Base-by-base conservation (phyloP, 208 protist species). In the Acanthamoeba lenticulata region DNA sequence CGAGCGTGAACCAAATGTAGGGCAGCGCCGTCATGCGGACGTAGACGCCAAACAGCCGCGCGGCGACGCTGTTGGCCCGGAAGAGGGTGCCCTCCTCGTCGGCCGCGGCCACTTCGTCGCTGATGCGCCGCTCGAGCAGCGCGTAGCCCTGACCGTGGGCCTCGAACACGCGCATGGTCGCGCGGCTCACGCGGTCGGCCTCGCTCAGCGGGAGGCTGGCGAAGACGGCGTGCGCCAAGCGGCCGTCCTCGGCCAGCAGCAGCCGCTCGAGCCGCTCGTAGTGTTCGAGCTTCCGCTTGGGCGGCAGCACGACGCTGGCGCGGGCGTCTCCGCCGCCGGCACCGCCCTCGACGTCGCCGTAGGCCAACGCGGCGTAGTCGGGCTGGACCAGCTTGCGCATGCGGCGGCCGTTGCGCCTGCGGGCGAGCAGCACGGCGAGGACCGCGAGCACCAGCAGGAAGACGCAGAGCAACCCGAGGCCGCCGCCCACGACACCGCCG, bases 321-420 rank as follows among this genome's bases (percentile, higher is more conserved):
- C n/a, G n/a, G n/a, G n/a, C n/a, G n/a, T n/a, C n/a, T n/a, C n/a
- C n/a, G n/a, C n/a, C n/a, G n/a, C n/a, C n/a, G n/a, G n/a, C n/a
- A n/a, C n/a, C n/a, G 69, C 19, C 36, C 27, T 79, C 69, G 40
- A 79, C 69, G 40, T 79, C 69, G 34, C 69, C 69, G 69, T 47
- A 79, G 69, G 69, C 69, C 6, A 79, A 36, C 69, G 40, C 69
- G 40, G 24, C 69, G 69, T 79, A 79, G 38, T 79, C 69, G 15
- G 69, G 69, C 69, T 79, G 69, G 19, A 29, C 34, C 34, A 79
- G 69, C 69, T 79, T 79, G 60, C 60, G 60, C 69, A 47, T 79
- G 13, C 40, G 32, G 0, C 38, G 32, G 5, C 21, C 40, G 38
- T 79, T 79, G n/a, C 69, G 27, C 60, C 60, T 7, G 1, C 69